phyloP scores from a whole-genome alignment of 768 basidiomycete species.

The Lanmaoa rubissima region DNA sequence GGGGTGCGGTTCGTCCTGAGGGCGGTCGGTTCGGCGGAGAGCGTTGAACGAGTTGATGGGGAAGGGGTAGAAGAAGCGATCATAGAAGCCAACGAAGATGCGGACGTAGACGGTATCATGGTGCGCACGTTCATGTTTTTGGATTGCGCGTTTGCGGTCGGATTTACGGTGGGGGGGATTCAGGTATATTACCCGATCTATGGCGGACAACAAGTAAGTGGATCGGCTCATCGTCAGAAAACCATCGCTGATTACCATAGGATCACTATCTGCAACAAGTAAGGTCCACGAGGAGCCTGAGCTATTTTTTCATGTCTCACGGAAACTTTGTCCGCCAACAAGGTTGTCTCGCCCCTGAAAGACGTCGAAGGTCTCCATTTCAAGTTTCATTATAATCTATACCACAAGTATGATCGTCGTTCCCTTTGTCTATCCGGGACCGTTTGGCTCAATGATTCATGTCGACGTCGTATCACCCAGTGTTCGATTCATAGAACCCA shows the following conservation, averaged over 20 bases:
- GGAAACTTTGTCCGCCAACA: not conserved
- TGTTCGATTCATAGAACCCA: slow-evolving; percentile 88
- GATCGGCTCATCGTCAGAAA: not conserved
- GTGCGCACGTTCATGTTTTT: slow-evolving; percentile 42
- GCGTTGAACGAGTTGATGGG: slow-evolving; percentile 52
- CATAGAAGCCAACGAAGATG: slow-evolving; percentile 91
- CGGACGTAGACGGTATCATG: slow-evolving; percentile 89
- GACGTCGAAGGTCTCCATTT: slow-evolving; percentile 97
- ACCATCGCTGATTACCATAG: slow-evolving; percentile 36
- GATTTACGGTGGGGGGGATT: not conserved
- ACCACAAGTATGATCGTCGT: slow-evolving; percentile 73
- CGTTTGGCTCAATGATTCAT: not conserved
- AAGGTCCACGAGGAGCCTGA: slow-evolving; percentile 2
- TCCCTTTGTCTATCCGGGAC: not conserved
- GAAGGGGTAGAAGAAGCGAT: slow-evolving; percentile 96
- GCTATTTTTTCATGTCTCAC: not conserved
- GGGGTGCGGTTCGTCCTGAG: slow-evolving; percentile 86
- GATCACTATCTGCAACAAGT: slow-evolving; percentile 98
- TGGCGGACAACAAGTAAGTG: slow-evolving; percentile 76
- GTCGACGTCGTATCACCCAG: slow-evolving; percentile 39
- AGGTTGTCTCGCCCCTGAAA: slow-evolving; percentile 94
- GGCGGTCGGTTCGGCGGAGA: slow-evolving; percentile 49
- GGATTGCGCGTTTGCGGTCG: not conserved
- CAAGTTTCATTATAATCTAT: slow-evolving; percentile 93
- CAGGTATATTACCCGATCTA: slow-evolving; percentile 98